Conservation (phyloP, 2,329 filamentous ascomycete species). For the Dothistroma septosporum region DNA sequence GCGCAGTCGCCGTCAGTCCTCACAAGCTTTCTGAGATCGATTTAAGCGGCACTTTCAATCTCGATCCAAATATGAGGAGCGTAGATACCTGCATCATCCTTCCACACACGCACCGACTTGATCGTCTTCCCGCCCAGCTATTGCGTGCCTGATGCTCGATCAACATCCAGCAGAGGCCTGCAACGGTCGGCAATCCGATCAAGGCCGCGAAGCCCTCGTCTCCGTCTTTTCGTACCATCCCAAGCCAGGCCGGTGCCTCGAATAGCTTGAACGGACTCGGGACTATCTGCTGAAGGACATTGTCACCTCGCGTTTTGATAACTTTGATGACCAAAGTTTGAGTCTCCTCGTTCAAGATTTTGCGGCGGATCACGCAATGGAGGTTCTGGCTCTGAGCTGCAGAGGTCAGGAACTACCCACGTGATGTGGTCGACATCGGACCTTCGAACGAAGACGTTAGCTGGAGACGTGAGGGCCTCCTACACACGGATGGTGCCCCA, state of each 20-base stretch:
- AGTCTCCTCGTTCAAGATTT: conserved; percentile 15
- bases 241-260: conserved; percentile 12
- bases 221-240: conserved; percentile 1
- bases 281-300: not conserved
- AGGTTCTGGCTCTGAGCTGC: conserved; percentile 1
- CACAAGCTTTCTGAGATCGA: not conserved
- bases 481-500: too few relatives aligned
- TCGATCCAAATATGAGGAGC: conserved; percentile 16
- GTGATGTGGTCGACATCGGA: conserved; percentile 15
- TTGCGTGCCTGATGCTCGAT: conserved; percentile 11
- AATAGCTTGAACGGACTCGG: not conserved
- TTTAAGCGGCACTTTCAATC: conserved; percentile 6
- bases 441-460: not conserved
- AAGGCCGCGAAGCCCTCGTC: conserved; percentile 11
- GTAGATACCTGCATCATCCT: conserved; percentile 6
- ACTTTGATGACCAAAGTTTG: conserved; percentile 11
- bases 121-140: conserved; percentile 9
- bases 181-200: conserved; percentile 12
- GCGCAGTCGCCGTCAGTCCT: not conserved
- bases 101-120: conserved; percentile 13
- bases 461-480: not conserved
- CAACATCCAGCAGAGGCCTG: conserved; percentile 17
- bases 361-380: conserved; percentile 12
- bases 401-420: conserved; percentile 7
- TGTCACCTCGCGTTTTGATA: not conserved